Evolutionary conservation across 352 stramenopile species (phyloP).

Genomic region (Globisporangium nagaii): DNA sequence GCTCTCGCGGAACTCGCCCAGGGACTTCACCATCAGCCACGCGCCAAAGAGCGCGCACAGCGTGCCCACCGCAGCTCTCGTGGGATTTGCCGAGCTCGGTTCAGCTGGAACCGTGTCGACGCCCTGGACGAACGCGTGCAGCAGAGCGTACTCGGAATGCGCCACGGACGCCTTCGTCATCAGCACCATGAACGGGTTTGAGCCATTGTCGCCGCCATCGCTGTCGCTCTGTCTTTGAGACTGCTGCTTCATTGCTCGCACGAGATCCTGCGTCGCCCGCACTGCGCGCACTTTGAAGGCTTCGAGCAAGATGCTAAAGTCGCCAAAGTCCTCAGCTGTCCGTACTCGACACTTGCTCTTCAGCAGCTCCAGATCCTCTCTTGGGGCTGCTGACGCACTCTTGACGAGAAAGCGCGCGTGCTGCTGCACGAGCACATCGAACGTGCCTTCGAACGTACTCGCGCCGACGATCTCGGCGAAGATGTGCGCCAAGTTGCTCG

Average conservation of each 20-base stretch:
- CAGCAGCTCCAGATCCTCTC: slow-evolving; percentile 8
- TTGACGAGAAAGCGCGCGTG: slow-evolving; percentile 60
- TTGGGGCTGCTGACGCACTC: slow-evolving; percentile 13
- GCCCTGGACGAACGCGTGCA: slow-evolving; percentile 19
- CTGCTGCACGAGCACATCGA: slow-evolving; percentile 67
- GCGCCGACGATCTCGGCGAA: slow-evolving; percentile 32
- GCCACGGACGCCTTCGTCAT: slow-evolving; percentile 32
- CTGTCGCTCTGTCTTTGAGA: neutral
- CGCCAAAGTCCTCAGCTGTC: slow-evolving; percentile 12
- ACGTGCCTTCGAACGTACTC: slow-evolving; percentile 63
- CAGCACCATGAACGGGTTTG: slow-evolving; percentile 30
- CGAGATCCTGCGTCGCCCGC: slow-evolving; percentile 10
- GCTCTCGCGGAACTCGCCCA: slow-evolving; percentile 36
- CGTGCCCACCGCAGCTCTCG: slow-evolving; percentile 13
- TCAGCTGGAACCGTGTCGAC: no score
- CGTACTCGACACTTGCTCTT: slow-evolving; percentile 15
- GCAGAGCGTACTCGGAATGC: slow-evolving; percentile 25
- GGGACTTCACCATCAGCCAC: slow-evolving; percentile 22
- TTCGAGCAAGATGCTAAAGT: slow-evolving; percentile 19
- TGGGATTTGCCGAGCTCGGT: no score
- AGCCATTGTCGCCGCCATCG: slow-evolving; percentile 9
- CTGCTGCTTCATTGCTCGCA: slow-evolving; percentile 6
- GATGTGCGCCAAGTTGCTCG: slow-evolving; percentile 19
- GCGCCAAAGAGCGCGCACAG: slow-evolving; percentile 22
- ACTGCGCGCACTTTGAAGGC: slow-evolving; percentile 24